Base-by-base conservation (phyloP, 2,329 filamentous ascomycete species). In the Calonectria pseudoreteaudii region DNA sequence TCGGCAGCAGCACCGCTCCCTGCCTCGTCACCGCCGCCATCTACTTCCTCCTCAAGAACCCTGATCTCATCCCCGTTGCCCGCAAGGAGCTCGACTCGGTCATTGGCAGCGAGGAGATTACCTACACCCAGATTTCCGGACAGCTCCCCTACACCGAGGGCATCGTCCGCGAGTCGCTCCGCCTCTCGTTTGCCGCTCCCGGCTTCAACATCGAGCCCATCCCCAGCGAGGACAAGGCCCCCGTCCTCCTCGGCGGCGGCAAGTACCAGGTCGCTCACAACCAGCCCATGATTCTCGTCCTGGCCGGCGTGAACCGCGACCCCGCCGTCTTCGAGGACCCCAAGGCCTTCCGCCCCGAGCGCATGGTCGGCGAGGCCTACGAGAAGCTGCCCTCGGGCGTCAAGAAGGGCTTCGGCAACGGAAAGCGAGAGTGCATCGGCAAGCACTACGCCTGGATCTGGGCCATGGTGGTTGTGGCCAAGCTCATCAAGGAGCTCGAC, bases 71-170 rank as follows among this genome's bases (percentile, higher is more conserved):
- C n/a, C 78, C 81, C 38, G 84, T 83, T 44, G 90, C 90, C 0
- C 88, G 91, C 52, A 80, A 86, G 28, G 90, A 92, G 80, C 83
- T 92, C 0, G 89, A 91, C 75, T 75, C 85, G 0, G 86, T 92
- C 0, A 81, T 90, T 31, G 89, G 89, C 0, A 80, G 83, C 3
- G 84, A 81, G 1, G 83, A 87, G 1, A 81, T 92, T 36, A 82
- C 81, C 0, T 80, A 87, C 62, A 86, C 87, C 9, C 89, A 91
- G 77, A 80, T 92, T 1, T 77, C 84, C n/a, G 56, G 56, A 0
- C 87, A 87, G 75, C 85, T 92, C 3, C 83, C 85, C 14, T 92
- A 91, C 80, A 77, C 91, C 60, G 87, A 89, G 68, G 90, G 86
- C 41, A 81, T 91, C 31, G 81, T 91, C 31, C 87, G 88, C 66